These are phyloP conservation scores for Termitomyces sp. DNA, from an alignment of 768 basidiomycete species.

Conservation along the genomic window DNA sequence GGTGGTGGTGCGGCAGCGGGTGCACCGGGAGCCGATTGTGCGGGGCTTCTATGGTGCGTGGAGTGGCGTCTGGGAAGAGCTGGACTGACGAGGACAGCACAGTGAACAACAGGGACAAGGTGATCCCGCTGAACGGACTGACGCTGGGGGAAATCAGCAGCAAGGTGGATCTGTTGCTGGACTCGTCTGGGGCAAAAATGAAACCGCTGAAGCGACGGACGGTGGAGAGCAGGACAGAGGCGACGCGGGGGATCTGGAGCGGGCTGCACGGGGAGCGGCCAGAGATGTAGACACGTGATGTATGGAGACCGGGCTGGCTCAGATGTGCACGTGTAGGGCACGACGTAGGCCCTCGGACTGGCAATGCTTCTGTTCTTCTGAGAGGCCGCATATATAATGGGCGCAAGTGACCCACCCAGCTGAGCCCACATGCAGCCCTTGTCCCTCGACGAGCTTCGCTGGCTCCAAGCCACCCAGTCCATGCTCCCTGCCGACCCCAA, in stretches of 20 bases:
- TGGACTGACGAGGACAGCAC: constrained; percentile 22
- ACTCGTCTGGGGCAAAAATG: constrained; percentile 85
- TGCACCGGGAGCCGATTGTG: constrained; percentile 71
- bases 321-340: no score
- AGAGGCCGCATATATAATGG: no score
- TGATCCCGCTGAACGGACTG: constrained; percentile 72
- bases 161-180: constrained; percentile 80
- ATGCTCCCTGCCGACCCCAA: not conserved
- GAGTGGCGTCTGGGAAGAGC: no score
- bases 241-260: constrained; percentile 86
- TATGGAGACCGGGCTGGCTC: not conserved
- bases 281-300: constrained; percentile 26
- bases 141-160: constrained; percentile 68
- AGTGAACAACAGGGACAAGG: constrained; percentile 90
- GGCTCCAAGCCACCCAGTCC: constrained; percentile 38
- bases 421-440: constrained; percentile 12
- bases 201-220: constrained; percentile 69
- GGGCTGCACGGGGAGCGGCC: constrained; percentile 79
- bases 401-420: not conserved
- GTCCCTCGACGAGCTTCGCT: constrained; percentile 43
- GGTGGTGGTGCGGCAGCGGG: constrained; percentile 73
- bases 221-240: constrained; percentile 76
- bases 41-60: constrained; percentile 74
- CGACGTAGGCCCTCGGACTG: no score
- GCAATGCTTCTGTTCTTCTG: no score